Percentiles rank a stretch among this genome's conserved stretches.
Conservation (phyloP, 2,329 filamentous ascomycete genomes). For the Phoma herbarum region DNA sequence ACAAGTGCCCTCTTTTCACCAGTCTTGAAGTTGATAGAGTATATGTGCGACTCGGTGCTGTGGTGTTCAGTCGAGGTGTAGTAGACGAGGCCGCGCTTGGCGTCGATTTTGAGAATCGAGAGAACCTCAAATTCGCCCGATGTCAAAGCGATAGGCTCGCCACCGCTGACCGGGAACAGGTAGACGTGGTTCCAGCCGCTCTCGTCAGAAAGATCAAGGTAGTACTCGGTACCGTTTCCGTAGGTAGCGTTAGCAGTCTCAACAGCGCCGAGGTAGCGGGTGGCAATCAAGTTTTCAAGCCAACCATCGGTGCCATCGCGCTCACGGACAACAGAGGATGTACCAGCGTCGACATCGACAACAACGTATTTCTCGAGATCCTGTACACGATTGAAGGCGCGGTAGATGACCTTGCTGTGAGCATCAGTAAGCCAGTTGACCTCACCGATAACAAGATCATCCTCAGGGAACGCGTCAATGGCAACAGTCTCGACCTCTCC, state of each 20-base stretch:
- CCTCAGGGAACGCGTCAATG: constrained; percentile 65
- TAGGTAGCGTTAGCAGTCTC: constrained; percentile 47
- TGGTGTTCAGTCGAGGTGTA: constrained; percentile 72
- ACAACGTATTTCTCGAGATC: constrained; percentile 69
- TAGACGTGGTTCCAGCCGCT: constrained; percentile 73
- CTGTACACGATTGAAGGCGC: constrained; percentile 74
- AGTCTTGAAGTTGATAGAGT: constrained; percentile 68
- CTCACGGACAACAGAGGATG: constrained; percentile 61
- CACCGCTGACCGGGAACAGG: constrained; percentile 66
- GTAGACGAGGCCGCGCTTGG: constrained; percentile 65
- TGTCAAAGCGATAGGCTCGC: constrained; percentile 66
- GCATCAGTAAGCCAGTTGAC: constrained; percentile 71
- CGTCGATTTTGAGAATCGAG: constrained; percentile 67
- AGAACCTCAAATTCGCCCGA: constrained; percentile 72
- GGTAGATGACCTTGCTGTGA: constrained; percentile 69
- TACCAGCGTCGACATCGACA: constrained; percentile 62
- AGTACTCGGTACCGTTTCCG: constrained; percentile 59
- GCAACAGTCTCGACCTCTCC: constrained; percentile 58
- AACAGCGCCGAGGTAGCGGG: constrained; percentile 62
- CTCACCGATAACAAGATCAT: constrained; percentile 73
- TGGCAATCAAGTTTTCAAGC: constrained; percentile 68
- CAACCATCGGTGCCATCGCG: constrained; percentile 68
- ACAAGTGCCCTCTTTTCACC: constrained; percentile 67
- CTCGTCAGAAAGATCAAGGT: constrained; percentile 72
- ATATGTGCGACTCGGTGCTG: constrained; percentile 73